Percentiles rank a stretch among this genome's conserved stretches.
phyloP scores from a whole-genome alignment of 805 yeast genomes.

The Candida easanensis region DNA sequence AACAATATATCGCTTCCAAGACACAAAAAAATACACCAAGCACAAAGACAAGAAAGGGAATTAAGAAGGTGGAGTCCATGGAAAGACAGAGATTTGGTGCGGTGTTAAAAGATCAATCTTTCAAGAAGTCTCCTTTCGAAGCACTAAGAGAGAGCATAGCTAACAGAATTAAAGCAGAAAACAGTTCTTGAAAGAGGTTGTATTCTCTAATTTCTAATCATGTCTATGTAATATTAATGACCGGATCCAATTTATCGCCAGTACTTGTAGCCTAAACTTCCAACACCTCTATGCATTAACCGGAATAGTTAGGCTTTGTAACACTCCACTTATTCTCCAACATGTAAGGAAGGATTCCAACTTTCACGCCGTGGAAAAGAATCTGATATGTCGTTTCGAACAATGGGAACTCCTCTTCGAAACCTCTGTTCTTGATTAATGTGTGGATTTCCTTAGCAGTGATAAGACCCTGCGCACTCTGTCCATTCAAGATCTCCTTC shows the following conservation, averaged over 20 bases:
- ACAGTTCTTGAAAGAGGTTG: slow-evolving; percentile 2
- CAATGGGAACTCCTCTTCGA: slow-evolving; percentile 53
- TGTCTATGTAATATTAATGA: too few species aligned
- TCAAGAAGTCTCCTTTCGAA: slow-evolving; percentile 60
- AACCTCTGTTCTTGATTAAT: slow-evolving; percentile 36
- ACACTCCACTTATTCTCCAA: slow-evolving; percentile 39
- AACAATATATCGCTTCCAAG: slow-evolving; percentile 14
- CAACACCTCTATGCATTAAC: slow-evolving; percentile 5
- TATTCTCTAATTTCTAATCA: too few species aligned
- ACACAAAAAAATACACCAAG: slow-evolving; percentile 45
- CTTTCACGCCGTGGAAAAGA: slow-evolving; percentile 55
- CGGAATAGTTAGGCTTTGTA: slow-evolving; percentile 18
- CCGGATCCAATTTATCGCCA: too few species aligned
- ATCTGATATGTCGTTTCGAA: slow-evolving; percentile 46
- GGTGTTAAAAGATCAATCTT: slow-evolving; percentile 52
- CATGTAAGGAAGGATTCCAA: slow-evolving; percentile 56
- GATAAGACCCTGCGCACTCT: slow-evolving; percentile 89
- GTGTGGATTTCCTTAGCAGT: slow-evolving; percentile 89
- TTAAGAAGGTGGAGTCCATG: slow-evolving; percentile 48
- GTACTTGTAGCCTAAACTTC: background rate
- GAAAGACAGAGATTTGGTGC: slow-evolving; percentile 59
- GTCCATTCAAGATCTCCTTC: slow-evolving; percentile 81
- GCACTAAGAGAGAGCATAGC: slow-evolving; percentile 59
- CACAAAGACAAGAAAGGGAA: slow-evolving; percentile 52
- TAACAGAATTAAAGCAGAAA: slow-evolving; percentile 16